Evolutionary conservation across 2,329 filamentous ascomycete genomes (phyloP), one percentile per base, ranked within the genome.

Genomic region (Colletotrichum endophyticum): DNA sequence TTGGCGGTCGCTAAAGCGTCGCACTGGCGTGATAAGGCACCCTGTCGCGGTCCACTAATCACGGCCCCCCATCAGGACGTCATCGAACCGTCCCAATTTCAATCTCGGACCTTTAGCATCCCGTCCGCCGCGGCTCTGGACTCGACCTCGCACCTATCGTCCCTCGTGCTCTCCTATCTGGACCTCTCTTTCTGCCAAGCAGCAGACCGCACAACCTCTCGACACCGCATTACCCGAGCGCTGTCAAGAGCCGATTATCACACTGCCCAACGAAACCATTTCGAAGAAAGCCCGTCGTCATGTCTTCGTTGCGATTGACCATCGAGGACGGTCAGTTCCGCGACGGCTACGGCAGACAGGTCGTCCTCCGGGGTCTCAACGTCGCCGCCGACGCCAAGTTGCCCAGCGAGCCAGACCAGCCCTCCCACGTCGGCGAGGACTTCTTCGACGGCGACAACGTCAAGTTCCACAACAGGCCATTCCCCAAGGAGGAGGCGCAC

Each of bases 371-470:
- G 78, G 97, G 97, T 79, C 98, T 99, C 88, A 99, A 99, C 83
- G 91, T 98, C 78, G 96, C 96, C 49, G 95, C 92, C 78, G 96
- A 99, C 83, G 93, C 95, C 81, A 99, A 99, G 87, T 94, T 95
- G 75, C 97, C 97, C 34, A 95, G 94, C 82, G 89, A 89, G 44
- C 97, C 97, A 19, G 89, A 98, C 78, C 89, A 94, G 70, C 95
- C 96, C 7, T 98, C 97, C 0, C 95, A 98, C 82, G 85, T 95
- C 13, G 84, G 89, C 36, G 90, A 95, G 16, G 88, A 92, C 80
- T 99, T 99, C 89, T 99, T 98, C 84, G 95, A 99, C 77, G 96
- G 94, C 81, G 96, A 99, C 85, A 92, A 93, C 79, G 95, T 99
- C 77, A 96, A 94, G 27, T 99, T 99, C 82, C 94, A 96, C 79